These are phyloP conservation scores for Thymus quinquecostatus DNA, from an alignment of 257 asterid species.

Conservation along the genomic window DNA sequence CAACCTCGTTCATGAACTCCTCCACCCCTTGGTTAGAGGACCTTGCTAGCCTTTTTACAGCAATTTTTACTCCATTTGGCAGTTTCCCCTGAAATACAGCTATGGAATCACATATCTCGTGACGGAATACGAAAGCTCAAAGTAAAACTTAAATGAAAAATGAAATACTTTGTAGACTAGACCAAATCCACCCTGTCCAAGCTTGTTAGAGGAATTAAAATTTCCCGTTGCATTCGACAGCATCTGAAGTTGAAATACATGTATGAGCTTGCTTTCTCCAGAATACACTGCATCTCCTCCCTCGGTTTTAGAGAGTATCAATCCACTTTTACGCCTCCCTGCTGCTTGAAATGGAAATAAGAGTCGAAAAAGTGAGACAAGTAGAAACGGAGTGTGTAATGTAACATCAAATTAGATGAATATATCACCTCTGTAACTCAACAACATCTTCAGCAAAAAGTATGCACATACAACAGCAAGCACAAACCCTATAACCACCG, in stretches of 20 bases:
- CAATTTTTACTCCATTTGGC: slow-evolving; percentile 44
- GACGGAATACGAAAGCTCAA: background rate
- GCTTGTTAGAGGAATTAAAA: slow-evolving; percentile 19
- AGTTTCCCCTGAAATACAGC: slow-evolving; percentile 37
- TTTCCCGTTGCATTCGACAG: slow-evolving; percentile 34
- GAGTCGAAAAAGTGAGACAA: too few species aligned
- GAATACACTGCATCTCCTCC: background rate
- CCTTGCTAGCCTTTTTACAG: slow-evolving; percentile 48
- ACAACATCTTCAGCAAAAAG: background rate
- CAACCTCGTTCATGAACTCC: slow-evolving; percentile 55
- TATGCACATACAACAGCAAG: slow-evolving; percentile 4
- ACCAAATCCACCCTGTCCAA: slow-evolving; percentile 45
- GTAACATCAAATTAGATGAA: background rate
- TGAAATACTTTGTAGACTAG: slow-evolving; percentile 36
- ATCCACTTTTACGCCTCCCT: background rate
- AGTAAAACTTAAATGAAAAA: background rate
- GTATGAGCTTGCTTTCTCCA: background rate
- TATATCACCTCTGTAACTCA: slow-evolving; percentile 27
- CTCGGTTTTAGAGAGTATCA: background rate
- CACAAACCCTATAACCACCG: slow-evolving; percentile 17
- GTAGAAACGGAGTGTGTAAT: too few species aligned
- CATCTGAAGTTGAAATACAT: slow-evolving; percentile 22
- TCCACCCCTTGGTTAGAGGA: slow-evolving; percentile 45
- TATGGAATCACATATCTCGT: background rate
- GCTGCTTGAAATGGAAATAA: background rate